Conservation (phyloP, 192 early-diverging fungal genomes). For the Entomortierella chlamydospora region DNA sequence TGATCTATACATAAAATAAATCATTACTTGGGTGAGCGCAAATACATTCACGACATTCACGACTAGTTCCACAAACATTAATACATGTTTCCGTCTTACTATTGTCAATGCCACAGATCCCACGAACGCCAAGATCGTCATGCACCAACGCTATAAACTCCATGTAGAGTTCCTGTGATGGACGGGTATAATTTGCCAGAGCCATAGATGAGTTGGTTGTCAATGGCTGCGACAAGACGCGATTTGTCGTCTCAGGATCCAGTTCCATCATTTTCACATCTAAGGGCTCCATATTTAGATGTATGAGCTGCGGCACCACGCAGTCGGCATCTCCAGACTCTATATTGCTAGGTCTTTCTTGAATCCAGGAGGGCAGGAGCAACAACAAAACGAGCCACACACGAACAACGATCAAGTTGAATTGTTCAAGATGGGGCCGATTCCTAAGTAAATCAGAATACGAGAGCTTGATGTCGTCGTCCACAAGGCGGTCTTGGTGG, state of each 20-base stretch:
- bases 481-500: slow-evolving; percentile 48
- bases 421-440: slow-evolving; percentile 46
- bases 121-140: slow-evolving; percentile 70
- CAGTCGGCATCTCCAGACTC: background rate
- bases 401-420: slow-evolving; percentile 38
- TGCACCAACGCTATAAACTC: slow-evolving; percentile 63
- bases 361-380: slow-evolving; percentile 44
- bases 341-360: background rate
- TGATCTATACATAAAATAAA: slow-evolving; percentile 43
- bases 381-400: slow-evolving; percentile 38
- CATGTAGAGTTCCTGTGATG: slow-evolving; percentile 49
- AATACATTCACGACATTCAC: no score
- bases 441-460: slow-evolving; percentile 38
- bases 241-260: slow-evolving; percentile 25
- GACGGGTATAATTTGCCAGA: background rate
- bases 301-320: no score
- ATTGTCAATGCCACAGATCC: slow-evolving; percentile 64
- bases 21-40: background rate
- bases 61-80: background rate
- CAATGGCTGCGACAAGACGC: slow-evolving; percentile 17
- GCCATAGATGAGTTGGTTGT: slow-evolving; percentile 21
- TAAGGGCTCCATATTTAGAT: slow-evolving; percentile 5
- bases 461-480: slow-evolving; percentile 50
- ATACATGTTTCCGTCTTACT: slow-evolving; percentile 6
- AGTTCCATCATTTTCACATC: slow-evolving; percentile 15